These are phyloP conservation scores for Coemansia sp. DNA, from an alignment of 192 early-diverging fungal species.

Conservation along the genomic window DNA sequence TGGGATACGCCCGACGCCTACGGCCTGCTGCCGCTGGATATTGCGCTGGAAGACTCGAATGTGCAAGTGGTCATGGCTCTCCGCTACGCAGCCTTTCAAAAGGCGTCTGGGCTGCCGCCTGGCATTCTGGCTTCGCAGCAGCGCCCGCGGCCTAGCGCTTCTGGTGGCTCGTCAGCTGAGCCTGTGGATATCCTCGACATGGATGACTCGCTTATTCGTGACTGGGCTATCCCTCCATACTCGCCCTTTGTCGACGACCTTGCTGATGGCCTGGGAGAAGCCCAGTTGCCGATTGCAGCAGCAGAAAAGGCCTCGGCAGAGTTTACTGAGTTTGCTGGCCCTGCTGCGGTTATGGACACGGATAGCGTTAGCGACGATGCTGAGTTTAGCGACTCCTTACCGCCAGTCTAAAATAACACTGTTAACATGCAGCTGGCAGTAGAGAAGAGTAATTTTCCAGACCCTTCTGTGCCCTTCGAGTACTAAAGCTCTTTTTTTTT, in stretches of 20 bases:
- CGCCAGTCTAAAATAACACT: background rate
- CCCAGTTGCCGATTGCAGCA: background rate
- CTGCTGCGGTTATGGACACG: background rate
- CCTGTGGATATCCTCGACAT: slow-evolving; percentile 49
- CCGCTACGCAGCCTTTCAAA: slow-evolving; percentile 55
- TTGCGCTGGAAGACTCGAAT: slow-evolving; percentile 54
- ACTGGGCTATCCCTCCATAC: slow-evolving; percentile 52
- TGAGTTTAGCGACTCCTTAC: slow-evolving; percentile 18
- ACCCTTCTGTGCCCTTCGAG: too few species aligned
- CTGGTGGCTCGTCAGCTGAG: slow-evolving; percentile 16
- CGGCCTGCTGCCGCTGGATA: slow-evolving; percentile 56
- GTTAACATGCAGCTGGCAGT: background rate
- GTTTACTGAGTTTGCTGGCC: slow-evolving; percentile 16
- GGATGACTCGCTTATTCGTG: slow-evolving; percentile 52
- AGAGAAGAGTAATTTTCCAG: background rate
- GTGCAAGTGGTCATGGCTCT: slow-evolving; percentile 58
- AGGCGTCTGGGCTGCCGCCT: slow-evolving; percentile 43
- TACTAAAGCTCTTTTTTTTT: too few species aligned
- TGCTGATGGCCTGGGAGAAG: background rate
- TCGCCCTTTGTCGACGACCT: slow-evolving; percentile 12
- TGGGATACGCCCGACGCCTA: slow-evolving; percentile 73
- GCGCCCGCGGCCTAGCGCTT: slow-evolving; percentile 1
- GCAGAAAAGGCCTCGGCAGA: slow-evolving; percentile 1
- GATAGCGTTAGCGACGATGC: slow-evolving; percentile 13
- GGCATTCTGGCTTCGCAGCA: slow-evolving; percentile 31